A percentile compares a stretch with the other conserved stretches of the same genome.
Evolutionary conservation across 495 filamentous ascomycete genomes (phyloP).

Genomic region (Mycothermus thermophilus): DNA sequence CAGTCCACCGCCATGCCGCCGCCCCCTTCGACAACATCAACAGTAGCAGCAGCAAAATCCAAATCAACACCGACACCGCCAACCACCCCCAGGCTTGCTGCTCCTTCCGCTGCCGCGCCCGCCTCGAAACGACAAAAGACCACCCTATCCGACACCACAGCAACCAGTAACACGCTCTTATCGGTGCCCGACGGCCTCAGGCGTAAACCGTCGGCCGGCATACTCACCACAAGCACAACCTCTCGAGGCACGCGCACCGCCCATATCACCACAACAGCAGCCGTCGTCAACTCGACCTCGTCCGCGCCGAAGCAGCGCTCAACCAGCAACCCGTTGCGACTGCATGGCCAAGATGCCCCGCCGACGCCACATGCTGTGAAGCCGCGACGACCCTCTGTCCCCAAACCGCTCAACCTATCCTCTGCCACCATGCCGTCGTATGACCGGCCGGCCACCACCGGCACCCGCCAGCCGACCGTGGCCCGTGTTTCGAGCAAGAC

Average conservation of each 20-base stretch:
- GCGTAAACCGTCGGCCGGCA: constrained; percentile 17
- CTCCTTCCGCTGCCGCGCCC: too few species aligned
- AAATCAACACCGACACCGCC: too few species aligned
- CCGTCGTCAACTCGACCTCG: constrained; percentile 1
- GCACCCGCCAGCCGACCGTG: constrained; percentile 24
- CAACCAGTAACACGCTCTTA: constrained; percentile 1
- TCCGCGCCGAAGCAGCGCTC: background rate
- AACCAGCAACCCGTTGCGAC: constrained; percentile 18
- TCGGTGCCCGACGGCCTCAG: constrained; percentile 3
- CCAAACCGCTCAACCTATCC: constrained; percentile 9
- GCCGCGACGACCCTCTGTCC: too few species aligned
- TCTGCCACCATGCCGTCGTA: constrained; percentile 17
- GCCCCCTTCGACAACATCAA: background rate
- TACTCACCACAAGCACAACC: constrained; percentile 19
- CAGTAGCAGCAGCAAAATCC: constrained; percentile 1
- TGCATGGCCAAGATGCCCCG: constrained; percentile 31
- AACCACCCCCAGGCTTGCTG: too few species aligned
- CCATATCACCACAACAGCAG: constrained; percentile 17
- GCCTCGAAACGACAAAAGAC: constrained; percentile 1
- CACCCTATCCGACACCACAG: background rate
- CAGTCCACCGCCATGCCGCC: constrained; percentile 6
- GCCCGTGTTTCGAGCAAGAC: constrained; percentile 26
- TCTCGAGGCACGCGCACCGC: constrained; percentile 14
- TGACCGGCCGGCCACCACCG: constrained; percentile 14
- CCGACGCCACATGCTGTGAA: constrained; percentile 18